Evolutionary conservation across 108 stramenopile species (phyloP), one percentile per base, ranked within the genome.

Genomic region (Hondaea fermentalgiana): DNA sequence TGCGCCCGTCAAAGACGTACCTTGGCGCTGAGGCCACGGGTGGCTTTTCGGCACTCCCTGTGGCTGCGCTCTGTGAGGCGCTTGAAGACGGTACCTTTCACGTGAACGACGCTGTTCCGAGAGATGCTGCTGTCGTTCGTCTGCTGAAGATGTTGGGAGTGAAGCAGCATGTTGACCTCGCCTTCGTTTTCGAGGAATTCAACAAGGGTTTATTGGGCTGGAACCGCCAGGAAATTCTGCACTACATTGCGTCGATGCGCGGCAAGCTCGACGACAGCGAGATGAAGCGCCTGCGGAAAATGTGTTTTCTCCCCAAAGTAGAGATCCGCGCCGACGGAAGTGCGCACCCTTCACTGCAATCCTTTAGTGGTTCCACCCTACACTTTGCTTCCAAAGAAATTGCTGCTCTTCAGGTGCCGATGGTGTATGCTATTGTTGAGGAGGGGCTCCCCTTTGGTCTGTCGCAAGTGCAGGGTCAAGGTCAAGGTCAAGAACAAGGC

Each of bases 161-260:
- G 16, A 83, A 83, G 51, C 17, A 83, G 51, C 76, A 83, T 23
- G 76, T 83, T 6, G 76, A 83, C 51, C 76, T 83, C n/a, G 76
- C 76, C 23, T 83, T 53, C 4, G 76, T 83, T 21, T 83, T 83
- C 51, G 76, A 53, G 23, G 76, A 83, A 23, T 83, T 83, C 28
- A 83, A 83, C 51, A 83, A 83, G 51, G 76, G 76, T 23, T 83
- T 4, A 2, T 45, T 83, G 51, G 76, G 76, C 49, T 83, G 76
- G 76, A 83, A 83, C 76, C 19, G 76, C 19, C 51, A 53, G 25
- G 76, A 83, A 45, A 83, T 83, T 2, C 4, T 83, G 45, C 45
- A 83, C 51, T 83, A 83, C 76, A 83, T 83, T 83, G 76, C 76
- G 12, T 17, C 43, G 17, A 12, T 83, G 45, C 76, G 51, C 17